These are phyloP conservation scores for Collariella sp. DNA, from an alignment of 495 filamentous ascomycete genomes.

Conservation along the genomic window DNA sequence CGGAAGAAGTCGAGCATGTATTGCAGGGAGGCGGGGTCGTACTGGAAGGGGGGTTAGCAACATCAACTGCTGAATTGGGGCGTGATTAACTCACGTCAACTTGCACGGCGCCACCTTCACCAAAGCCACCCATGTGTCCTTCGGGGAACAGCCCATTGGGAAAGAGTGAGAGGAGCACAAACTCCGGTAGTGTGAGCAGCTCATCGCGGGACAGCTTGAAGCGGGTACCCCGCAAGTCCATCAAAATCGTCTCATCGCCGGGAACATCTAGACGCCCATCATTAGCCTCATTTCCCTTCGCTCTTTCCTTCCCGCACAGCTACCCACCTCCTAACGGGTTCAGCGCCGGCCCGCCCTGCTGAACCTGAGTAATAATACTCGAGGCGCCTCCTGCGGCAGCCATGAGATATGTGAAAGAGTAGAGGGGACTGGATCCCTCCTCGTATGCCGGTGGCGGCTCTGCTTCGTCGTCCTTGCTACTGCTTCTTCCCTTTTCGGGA, in stretches of 20 bases:
- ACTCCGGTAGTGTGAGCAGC: slow-evolving; percentile 89
- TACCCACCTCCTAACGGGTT: slow-evolving; percentile 74
- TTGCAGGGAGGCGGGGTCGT: slow-evolving; percentile 89
- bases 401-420: slow-evolving; percentile 95
- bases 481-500: slow-evolving; percentile 53
- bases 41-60: slow-evolving; percentile 54
- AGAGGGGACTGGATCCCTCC: slow-evolving; percentile 85
- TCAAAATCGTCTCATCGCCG: slow-evolving; percentile 89
- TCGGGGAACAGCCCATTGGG: slow-evolving; percentile 96
- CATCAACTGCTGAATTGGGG: slow-evolving; percentile 44
- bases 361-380: slow-evolving; percentile 98
- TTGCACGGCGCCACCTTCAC: slow-evolving; percentile 86
- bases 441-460: slow-evolving; percentile 95
- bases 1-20: slow-evolving; percentile 99
- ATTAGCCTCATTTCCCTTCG: slow-evolving; percentile 7
- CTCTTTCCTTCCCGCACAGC: not conserved
- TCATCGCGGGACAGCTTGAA: slow-evolving; percentile 93
- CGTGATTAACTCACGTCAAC: slow-evolving; percentile 71
- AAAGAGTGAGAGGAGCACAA: slow-evolving; percentile 96
- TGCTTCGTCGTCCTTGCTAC: slow-evolving; percentile 59
- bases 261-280: slow-evolving; percentile 54
- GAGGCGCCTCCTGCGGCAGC: slow-evolving; percentile 90
- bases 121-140: slow-evolving; percentile 86
- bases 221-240: slow-evolving; percentile 85
- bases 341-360: slow-evolving; percentile 81